Evolutionary conservation across 2,329 filamentous ascomycete genomes (phyloP).

Genomic region (Ophiostoma australiae): DNA sequence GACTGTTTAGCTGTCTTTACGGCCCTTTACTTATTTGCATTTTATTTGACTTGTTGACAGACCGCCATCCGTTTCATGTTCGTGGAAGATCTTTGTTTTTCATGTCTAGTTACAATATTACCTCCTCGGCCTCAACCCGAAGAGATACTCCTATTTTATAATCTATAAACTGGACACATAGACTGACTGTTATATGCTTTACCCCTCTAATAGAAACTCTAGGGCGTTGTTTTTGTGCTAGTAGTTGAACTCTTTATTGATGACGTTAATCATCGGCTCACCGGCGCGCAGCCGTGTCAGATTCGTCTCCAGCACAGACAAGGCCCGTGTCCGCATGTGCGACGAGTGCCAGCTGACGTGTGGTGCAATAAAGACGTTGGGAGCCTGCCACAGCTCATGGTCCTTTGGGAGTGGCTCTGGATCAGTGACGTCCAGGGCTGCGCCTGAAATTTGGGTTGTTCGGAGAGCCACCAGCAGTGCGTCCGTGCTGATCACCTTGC

Average conservation of each 20-base stretch:
- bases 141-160: too few relatives aligned
- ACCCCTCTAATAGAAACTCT: neutral
- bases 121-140: too few relatives aligned
- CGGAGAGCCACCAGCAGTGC: conserved; percentile 61
- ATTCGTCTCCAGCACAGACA: conserved; percentile 42
- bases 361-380: conserved; percentile 61
- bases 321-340: conserved; percentile 38
- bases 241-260: conserved; percentile 28
- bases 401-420: conserved; percentile 68
- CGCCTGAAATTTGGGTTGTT: conserved; percentile 48
- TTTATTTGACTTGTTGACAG: too few relatives aligned
- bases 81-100: too few relatives aligned
- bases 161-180: too few relatives aligned
- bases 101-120: too few relatives aligned
- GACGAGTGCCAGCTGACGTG: conserved; percentile 44
- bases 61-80: too few relatives aligned
- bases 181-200: too few relatives aligned
- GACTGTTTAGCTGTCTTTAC: too few relatives aligned
- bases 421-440: conserved; percentile 73
- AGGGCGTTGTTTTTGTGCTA: neutral
- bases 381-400: conserved; percentile 63
- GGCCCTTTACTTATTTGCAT: too few relatives aligned
- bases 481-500: conserved; percentile 44
- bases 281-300: conserved; percentile 30
- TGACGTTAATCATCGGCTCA: conserved; percentile 25